A percentile compares a stretch with the other conserved stretches of the same genome.
These are phyloP conservation scores for Ogataea nonfermentans DNA, from an alignment of 805 yeast genomes.

Conservation along the genomic window DNA sequence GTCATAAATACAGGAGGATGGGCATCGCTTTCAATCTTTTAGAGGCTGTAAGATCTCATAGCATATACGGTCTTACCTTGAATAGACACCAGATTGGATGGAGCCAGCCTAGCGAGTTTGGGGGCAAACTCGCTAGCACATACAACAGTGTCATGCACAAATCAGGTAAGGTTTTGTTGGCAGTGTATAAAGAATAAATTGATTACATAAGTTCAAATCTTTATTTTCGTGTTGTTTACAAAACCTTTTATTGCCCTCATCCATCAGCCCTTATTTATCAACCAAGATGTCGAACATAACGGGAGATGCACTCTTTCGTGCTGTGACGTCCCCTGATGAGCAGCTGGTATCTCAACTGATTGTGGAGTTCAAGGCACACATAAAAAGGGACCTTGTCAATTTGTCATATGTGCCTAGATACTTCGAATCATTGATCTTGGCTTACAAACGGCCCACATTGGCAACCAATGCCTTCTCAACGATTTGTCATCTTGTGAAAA, in stretches of 20 bases:
- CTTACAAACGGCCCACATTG: constrained; percentile 39
- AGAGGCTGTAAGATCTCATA: constrained; percentile 40
- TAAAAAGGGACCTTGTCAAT: constrained; percentile 54
- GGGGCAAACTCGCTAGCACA: constrained; percentile 54
- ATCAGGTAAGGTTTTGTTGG: constrained; percentile 48
- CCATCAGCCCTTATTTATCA: neutral
- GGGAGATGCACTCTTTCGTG: constrained; percentile 27
- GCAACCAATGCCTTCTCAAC: constrained; percentile 49
- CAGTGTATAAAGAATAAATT: constrained; percentile 42
- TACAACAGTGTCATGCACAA: constrained; percentile 58
- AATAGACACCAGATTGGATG: constrained; percentile 52
- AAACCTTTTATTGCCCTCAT: constrained; percentile 2
- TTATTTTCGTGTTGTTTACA: constrained; percentile 11
- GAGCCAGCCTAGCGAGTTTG: constrained; percentile 71
- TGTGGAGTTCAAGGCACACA: constrained; percentile 46
- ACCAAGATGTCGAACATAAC: constrained; percentile 19
- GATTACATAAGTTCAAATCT: neutral
- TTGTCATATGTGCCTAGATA: constrained; percentile 48
- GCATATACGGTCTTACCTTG: constrained; percentile 49
- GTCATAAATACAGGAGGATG: constrained; percentile 41
- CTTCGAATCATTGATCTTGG: constrained; percentile 48
- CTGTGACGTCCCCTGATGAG: constrained; percentile 24
- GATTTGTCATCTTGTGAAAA: constrained; percentile 53
- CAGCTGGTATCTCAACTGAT: constrained; percentile 26
- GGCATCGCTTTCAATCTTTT: constrained; percentile 51